Percentiles rank a stretch among this genome's conserved stretches.
These are phyloP conservation scores for Phytophthora nicotianae DNA, from an alignment of 352 stramenopile genomes.

Conservation along the genomic window DNA sequence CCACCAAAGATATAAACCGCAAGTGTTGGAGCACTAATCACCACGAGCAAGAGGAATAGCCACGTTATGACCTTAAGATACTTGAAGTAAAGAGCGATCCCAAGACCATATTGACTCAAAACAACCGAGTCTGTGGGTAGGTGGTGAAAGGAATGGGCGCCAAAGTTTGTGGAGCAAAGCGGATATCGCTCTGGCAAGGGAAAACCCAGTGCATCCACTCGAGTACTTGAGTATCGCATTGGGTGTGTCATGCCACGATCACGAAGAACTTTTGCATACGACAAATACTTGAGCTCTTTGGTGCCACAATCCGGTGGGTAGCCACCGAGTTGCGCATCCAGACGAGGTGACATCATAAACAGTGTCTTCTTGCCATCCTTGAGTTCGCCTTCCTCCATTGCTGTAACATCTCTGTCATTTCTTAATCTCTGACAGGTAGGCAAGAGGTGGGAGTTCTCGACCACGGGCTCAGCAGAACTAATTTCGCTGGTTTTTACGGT, in stretches of 20 bases:
- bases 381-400: slow-evolving; percentile 28
- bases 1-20: slow-evolving; percentile 72
- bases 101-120: slow-evolving; percentile 77
- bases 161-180: slow-evolving; percentile 68
- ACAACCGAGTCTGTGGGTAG: slow-evolving; percentile 77
- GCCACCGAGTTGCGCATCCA: slow-evolving; percentile 67
- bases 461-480: slow-evolving; percentile 24
- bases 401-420: slow-evolving; percentile 18
- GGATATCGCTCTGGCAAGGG: slow-evolving; percentile 62
- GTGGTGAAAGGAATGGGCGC: slow-evolving; percentile 77
- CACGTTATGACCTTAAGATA: slow-evolving; percentile 88
- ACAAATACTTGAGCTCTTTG: slow-evolving; percentile 76
- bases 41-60: slow-evolving; percentile 80
- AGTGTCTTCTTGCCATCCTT: slow-evolving; percentile 19
- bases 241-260: slow-evolving; percentile 74
- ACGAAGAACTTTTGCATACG: slow-evolving; percentile 74
- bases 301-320: slow-evolving; percentile 84
- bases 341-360: slow-evolving; percentile 39
- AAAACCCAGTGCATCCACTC: slow-evolving; percentile 59
- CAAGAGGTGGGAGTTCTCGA: slow-evolving; percentile 24
- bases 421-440: background rate
- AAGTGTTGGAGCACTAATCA: slow-evolving; percentile 65
- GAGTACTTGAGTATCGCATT: slow-evolving; percentile 72
- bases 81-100: slow-evolving; percentile 86
- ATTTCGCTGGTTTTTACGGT: slow-evolving; percentile 32